Evolutionary conservation across 441 rosid genomes (phyloP).

Genomic region (Gossypium laxum): DNA sequence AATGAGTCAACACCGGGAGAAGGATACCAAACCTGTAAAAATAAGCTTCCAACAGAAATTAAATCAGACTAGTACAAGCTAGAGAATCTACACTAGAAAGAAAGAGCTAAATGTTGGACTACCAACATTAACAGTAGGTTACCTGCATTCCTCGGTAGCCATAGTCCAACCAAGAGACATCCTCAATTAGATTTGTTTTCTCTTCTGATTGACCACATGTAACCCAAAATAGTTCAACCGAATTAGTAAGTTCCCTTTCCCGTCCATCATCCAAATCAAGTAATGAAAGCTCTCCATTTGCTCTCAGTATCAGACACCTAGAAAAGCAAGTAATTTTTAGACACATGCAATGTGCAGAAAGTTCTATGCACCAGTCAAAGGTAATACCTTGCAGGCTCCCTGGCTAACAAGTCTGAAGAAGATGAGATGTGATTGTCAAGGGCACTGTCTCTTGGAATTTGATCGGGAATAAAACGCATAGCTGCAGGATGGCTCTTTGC

Average conservation of each 20-base stretch:
- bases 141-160: constrained; percentile 99
- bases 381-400: constrained; percentile 80
- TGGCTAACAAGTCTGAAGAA: constrained; percentile 41
- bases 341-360: constrained; percentile 17
- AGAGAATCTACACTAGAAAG: constrained; percentile 7
- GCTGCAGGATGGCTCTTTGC: constrained; percentile 99
- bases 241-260: constrained; percentile 90
- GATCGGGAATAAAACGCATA: constrained; percentile 93
- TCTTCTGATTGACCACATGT: constrained; percentile 93
- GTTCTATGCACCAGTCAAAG: constrained; percentile 16
- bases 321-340: constrained; percentile 24
- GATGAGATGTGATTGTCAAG: constrained; percentile 36
- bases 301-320: constrained; percentile 88
- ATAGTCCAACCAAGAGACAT: constrained; percentile 96
- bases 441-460: constrained; percentile 47
- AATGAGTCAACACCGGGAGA: constrained; percentile 76
- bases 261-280: constrained; percentile 96
- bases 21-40: constrained; percentile 98
- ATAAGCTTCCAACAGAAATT: constrained; percentile 37
- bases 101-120: neutral
- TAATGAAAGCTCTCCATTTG: constrained; percentile 89
- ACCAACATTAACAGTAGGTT: constrained; percentile 24
- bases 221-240: constrained; percentile 97
- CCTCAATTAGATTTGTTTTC: constrained; percentile 79
- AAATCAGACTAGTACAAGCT: constrained; percentile 37